Base-by-base conservation (phyloP, 768 basidiomycete species). In the Lactifluus hygrophoroides region DNA sequence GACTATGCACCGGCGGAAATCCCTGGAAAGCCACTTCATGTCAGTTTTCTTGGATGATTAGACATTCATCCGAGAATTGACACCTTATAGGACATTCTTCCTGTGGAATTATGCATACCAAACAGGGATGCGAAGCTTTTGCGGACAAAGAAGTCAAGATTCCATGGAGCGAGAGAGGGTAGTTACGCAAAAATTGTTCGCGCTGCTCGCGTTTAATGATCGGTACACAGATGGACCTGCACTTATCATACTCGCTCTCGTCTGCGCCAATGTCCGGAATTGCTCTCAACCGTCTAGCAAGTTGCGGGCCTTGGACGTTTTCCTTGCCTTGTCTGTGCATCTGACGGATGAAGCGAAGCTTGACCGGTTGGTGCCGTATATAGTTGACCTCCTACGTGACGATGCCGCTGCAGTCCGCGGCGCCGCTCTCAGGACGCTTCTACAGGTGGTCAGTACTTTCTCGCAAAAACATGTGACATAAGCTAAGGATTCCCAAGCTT, bases 271-370 rank as follows among this genome's bases (percentile, higher is more conserved):
- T 65, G 80, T 97, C 23, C 82, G 96, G 35, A 94, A 93, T 64
- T 95, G 90, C 66, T 73, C 77, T 10, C 77, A 92, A 0, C 91
- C 95, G 0, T 87, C 88, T 25, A 94, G 92, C 19, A 92, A 92
- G 71, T 73, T 94, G 23, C 84, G 82, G 35, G 90, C 87, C 1
- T 71, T 98, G 47, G 93, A 97, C 65, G 78, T 95, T 5, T 86
- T 96, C 56, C 77, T 96, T 25, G 89, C 90, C 0, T 75, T 98
- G 16, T 79, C 82, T 8, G 79, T 81, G 11, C 87, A 88, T 65
- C 75, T 98, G 35, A 91, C 91, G 0, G 96, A 98, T 66, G 96
- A 97, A 70, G 92, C 94, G 3, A 94, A 94, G 69, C 73, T 97
- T 51, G 96, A 99, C 68, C 82, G 94, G 2, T 83, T 96, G 75